Conservation (phyloP, 179 eudicot species). For the Beta lomatogona region DNA sequence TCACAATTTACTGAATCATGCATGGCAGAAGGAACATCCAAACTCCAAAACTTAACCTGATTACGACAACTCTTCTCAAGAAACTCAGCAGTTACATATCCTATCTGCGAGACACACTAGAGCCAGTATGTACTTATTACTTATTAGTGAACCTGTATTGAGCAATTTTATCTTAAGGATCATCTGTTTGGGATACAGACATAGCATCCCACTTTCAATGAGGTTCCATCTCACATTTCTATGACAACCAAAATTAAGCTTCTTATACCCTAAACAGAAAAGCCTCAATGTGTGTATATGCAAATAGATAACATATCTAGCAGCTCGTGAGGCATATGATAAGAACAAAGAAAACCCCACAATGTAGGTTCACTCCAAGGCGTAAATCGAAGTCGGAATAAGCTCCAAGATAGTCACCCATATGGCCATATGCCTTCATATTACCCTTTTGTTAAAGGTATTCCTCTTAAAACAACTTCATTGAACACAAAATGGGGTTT, state of each 20-base stretch:
- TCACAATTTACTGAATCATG: neutral
- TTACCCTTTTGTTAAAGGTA: neutral
- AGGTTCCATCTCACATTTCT: constrained; percentile 2
- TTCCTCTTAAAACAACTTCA: neutral
- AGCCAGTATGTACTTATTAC: neutral
- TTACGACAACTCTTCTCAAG: neutral
- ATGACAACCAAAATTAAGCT: neutral
- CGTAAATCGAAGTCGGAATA: neutral
- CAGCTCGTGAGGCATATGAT: neutral
- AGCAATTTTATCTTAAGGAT: neutral
- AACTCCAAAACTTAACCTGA: neutral
- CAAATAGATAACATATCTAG: neutral
- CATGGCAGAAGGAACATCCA: neutral
- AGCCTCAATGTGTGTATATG: neutral
- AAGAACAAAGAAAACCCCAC: neutral
- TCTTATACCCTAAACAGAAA: neutral
- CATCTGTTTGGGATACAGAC: neutral
- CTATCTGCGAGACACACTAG: neutral
- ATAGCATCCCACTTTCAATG: neutral
- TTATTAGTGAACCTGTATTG: neutral
- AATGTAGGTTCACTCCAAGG: constrained; percentile 6
- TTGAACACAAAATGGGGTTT: constrained; percentile 13
- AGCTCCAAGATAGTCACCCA: neutral
- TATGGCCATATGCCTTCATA: neutral
- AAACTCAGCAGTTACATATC: neutral